Conservation (phyloP, 495 filamentous ascomycete genomes). For the Penicillium odoratum region DNA sequence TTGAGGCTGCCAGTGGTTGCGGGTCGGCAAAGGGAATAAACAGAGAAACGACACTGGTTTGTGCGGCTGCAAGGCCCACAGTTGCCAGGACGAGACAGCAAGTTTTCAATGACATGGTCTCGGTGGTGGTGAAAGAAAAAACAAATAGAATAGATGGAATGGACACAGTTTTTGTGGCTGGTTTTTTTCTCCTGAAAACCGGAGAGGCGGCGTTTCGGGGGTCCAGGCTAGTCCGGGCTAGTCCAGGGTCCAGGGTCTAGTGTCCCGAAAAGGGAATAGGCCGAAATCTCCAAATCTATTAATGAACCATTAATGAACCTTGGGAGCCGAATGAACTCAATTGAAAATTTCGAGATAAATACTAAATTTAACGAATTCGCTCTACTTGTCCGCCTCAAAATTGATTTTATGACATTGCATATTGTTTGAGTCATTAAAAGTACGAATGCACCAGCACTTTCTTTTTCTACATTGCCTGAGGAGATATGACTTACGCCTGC, state of each 20-base stretch:
- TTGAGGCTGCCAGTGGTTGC: constrained; percentile 39
- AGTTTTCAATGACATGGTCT: constrained; percentile 5
- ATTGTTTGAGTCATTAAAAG: constrained; percentile 38
- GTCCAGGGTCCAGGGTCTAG: neutral
- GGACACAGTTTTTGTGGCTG: neutral
- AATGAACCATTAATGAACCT: neutral
- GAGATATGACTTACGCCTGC: constrained; percentile 28
- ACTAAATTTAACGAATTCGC: neutral
- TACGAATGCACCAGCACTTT: constrained; percentile 8
- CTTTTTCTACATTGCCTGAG: neutral
- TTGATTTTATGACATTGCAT: constrained; percentile 40
- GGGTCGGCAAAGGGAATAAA: constrained; percentile 37
- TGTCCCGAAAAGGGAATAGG: neutral
- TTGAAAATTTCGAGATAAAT: neutral
- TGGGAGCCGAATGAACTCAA: neutral
- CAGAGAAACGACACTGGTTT: constrained; percentile 33
- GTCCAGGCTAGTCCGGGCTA: neutral
- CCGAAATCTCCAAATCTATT: neutral
- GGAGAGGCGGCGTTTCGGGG: neutral
- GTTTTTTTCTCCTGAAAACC: neutral
- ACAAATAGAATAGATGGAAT: neutral
- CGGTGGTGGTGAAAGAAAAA: neutral
- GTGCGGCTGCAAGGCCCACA: constrained; percentile 27
- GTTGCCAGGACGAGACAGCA: constrained; percentile 8
- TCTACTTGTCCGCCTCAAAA: constrained; percentile 36